These are phyloP conservation scores for Ramaria sp. DNA, from an alignment of 768 basidiomycete genomes.

Conservation along the genomic window DNA sequence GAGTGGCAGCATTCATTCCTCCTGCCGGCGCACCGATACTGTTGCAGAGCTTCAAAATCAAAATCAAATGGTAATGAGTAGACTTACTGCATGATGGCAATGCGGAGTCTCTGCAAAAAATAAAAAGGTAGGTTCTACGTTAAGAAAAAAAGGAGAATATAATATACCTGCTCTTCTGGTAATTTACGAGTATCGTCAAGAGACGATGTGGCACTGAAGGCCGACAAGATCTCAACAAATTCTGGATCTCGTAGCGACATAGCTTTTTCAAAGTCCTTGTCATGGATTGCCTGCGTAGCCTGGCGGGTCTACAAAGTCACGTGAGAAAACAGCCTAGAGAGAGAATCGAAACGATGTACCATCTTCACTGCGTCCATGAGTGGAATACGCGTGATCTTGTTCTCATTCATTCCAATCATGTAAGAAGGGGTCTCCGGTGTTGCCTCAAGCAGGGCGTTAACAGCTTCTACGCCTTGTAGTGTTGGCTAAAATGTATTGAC, in stretches of 20 bases:
- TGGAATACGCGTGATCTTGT: constrained; percentile 87
- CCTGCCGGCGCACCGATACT: constrained; percentile 97
- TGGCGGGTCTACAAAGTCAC: constrained; percentile 55
- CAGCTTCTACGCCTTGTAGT: constrained; percentile 91
- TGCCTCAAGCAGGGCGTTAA: constrained; percentile 76
- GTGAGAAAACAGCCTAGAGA: neutral
- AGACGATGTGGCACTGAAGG: constrained; percentile 68
- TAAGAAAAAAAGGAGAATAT: neutral
- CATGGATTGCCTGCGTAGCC: constrained; percentile 71
- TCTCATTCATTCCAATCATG: constrained; percentile 94
- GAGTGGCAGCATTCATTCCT: constrained; percentile 97
- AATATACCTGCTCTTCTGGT: constrained; percentile 36
- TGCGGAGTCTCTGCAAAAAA: constrained; percentile 51
- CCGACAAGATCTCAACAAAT: constrained; percentile 75
- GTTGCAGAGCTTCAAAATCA: neutral
- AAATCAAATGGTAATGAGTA: neutral
- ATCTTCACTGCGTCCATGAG: constrained; percentile 87
- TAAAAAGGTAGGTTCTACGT: neutral
- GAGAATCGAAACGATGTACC: constrained; percentile 29
- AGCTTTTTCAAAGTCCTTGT: constrained; percentile 77
- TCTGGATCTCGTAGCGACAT: constrained; percentile 87
- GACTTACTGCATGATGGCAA: constrained; percentile 71
- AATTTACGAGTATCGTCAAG: constrained; percentile 44
- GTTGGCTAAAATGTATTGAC: constrained; percentile 57
- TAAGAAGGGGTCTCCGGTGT: constrained; percentile 88